phyloP scores from a whole-genome alignment of 2,329 filamentous ascomycete genomes.

The Fusarium sp. region DNA sequence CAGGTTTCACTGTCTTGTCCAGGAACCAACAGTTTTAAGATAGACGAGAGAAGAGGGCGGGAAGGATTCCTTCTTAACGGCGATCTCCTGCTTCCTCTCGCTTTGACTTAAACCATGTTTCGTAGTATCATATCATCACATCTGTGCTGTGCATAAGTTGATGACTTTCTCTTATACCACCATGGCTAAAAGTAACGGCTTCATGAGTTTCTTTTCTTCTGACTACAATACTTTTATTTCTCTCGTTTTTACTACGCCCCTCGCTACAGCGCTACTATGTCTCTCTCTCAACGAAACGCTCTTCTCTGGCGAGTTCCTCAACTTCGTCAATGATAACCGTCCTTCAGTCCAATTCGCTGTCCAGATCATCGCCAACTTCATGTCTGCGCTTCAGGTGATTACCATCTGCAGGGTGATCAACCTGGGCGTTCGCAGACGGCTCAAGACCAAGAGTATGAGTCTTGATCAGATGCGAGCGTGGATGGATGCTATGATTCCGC shows the following conservation, averaged over 20 bases:
- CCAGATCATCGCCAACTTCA: conserved; percentile 16
- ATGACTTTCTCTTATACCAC: neutral
- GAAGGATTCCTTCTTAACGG: conserved; percentile 1
- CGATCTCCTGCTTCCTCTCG: neutral
- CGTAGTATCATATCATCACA: neutral
- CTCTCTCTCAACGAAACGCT: conserved; percentile 4
- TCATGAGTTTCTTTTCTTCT: conserved; percentile 19
- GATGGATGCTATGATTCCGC: conserved; percentile 20
- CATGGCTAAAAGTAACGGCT: conserved; percentile 10
- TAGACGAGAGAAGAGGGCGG: neutral
- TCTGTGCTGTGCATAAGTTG: conserved; percentile 6
- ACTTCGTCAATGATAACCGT: neutral
- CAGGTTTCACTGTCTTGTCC: conserved; percentile 6
- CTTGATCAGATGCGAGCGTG: conserved; percentile 22
- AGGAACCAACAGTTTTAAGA: neutral
- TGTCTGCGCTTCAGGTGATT: conserved; percentile 2
- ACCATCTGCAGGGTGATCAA: conserved; percentile 19
- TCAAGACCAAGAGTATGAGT: conserved; percentile 25
- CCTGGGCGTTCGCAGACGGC: conserved; percentile 13
- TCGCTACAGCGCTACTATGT: conserved; percentile 17
- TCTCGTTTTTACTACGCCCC: conserved; percentile 14
- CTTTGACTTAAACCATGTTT: neutral
- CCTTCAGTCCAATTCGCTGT: conserved; percentile 14
- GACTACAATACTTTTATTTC: conserved; percentile 24
- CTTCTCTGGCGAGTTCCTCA: conserved; percentile 13